phyloP scores from a whole-genome alignment of 257 asterid genomes.

The Solanum verrucosum region DNA sequence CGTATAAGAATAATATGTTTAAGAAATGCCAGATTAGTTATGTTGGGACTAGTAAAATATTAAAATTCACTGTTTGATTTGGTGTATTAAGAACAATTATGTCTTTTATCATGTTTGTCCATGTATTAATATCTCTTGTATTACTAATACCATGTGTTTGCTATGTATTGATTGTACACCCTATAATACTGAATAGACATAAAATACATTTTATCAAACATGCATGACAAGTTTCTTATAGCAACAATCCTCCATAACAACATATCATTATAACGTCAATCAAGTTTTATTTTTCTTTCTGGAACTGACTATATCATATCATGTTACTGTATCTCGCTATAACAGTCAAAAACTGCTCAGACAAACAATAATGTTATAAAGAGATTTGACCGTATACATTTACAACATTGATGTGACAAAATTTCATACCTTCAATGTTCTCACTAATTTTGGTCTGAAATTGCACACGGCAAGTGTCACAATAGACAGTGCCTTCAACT shows the following conservation, averaged over 20 bases:
- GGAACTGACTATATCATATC: not conserved
- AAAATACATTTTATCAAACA: not conserved
- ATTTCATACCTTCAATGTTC: not conserved
- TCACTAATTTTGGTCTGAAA: not conserved
- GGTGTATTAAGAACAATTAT: not conserved
- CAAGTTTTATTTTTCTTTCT: too few species aligned
- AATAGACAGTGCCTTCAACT: constrained; percentile 5
- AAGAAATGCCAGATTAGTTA: not conserved
- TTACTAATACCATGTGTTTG: not conserved
- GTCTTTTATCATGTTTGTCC: not conserved
- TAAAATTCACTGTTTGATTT: too few species aligned
- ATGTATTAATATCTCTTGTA: not conserved
- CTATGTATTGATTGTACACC: not conserved
- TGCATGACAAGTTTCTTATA: not conserved
- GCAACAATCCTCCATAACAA: not conserved
- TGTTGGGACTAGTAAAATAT: too few species aligned
- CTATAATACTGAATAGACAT: not conserved
- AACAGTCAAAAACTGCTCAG: accelerated
- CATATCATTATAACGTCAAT: not conserved
- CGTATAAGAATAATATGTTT: not conserved
- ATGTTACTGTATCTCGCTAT: not conserved
- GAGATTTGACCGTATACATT: not conserved
- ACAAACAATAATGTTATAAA: not conserved
- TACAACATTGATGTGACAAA: not conserved
- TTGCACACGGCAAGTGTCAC: constrained; percentile 4